Evolutionary conservation across 768 basidiomycete species (phyloP), one percentile per base, ranked within the genome.

Genomic region (Lactarius evosmus): DNA sequence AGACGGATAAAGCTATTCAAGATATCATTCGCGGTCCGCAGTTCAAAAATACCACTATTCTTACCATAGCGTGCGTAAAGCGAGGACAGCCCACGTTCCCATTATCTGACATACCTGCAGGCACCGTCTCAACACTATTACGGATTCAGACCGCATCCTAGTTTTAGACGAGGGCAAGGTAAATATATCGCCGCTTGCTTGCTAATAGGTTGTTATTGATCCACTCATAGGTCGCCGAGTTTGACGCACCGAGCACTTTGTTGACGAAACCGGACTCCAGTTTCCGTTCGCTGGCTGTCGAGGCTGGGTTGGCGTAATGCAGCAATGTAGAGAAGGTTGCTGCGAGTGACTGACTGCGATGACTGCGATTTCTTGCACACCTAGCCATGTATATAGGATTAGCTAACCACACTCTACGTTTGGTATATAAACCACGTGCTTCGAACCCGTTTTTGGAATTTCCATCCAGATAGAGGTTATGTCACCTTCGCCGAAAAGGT

Each of bases 1-100:
- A 95, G 71, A 95, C 93, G 9, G 94, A 96, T 72, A 82, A 82
- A 62, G 89, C 89, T 32, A 91, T 95, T 66, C 94, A 97, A 77
- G 85, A 87, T 12, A 93, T 94, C 66, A 89, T 96, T 52, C 82
- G 85, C 30, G 91, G 93, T 7, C 82, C 87, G 4, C 82, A 88
- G 33, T 96, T 95, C 71, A 75, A 80, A 3, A 76, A 88, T 62
- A 86, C 89, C 16, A 95, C 93, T 12, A 93, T 94, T 61, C 74
- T 96, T 58, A 94, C 91, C 16, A 93, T 94, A 70, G 92, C 91
- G 85, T 91, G 76, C 70, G 85, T 80, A 55, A 61, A 19, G 38
- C 22, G n/a, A 50, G 16, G 34, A n/a, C 25, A 34, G 65, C 67
- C 22, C 56, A n/a, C 32, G 12, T 11, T 57, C 36, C 25, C 29